phyloP scores from a whole-genome alignment of 2,329 filamentous ascomycete species.

The Penicillium crustosum region DNA sequence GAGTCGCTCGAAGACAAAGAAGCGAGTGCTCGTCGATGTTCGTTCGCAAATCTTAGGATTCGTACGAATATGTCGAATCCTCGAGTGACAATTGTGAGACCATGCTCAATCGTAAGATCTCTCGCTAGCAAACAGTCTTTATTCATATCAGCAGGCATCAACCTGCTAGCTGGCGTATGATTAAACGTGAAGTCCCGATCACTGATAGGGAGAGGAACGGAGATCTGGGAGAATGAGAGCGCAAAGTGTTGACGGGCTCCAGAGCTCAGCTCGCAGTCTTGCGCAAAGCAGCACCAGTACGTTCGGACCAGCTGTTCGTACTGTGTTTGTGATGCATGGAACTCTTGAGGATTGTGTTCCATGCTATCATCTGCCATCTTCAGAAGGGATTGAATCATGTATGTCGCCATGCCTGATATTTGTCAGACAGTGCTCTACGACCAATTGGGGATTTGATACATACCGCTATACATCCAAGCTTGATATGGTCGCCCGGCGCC shows the following conservation, averaged over 20 bases:
- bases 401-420: conserved; percentile 37
- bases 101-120: conserved; percentile 34
- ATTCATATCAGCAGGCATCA: conserved; percentile 35
- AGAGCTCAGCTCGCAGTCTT: conserved; percentile 40
- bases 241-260: conserved; percentile 40
- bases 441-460: not conserved
- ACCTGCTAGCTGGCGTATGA: conserved; percentile 20
- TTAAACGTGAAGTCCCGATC: conserved; percentile 40
- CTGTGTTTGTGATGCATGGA: conserved; percentile 34
- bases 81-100: conserved; percentile 37
- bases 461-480: conserved; percentile 43
- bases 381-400: conserved; percentile 41
- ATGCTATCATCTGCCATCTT: conserved; percentile 40
- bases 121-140: conserved; percentile 20
- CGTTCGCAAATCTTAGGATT: conserved; percentile 39
- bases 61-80: conserved; percentile 41
- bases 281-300: conserved; percentile 41
- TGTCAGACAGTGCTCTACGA: conserved; percentile 2
- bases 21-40: conserved; percentile 33
- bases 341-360: conserved; percentile 38
- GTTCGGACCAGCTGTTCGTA: conserved; percentile 41
- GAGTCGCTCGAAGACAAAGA: conserved; percentile 19
- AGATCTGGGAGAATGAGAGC: conserved; percentile 39
- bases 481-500: conserved; percentile 38
- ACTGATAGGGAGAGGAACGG: conserved; percentile 37